Conservation (phyloP, 2,329 filamentous ascomycete species). For the Colletotrichum magnum region DNA sequence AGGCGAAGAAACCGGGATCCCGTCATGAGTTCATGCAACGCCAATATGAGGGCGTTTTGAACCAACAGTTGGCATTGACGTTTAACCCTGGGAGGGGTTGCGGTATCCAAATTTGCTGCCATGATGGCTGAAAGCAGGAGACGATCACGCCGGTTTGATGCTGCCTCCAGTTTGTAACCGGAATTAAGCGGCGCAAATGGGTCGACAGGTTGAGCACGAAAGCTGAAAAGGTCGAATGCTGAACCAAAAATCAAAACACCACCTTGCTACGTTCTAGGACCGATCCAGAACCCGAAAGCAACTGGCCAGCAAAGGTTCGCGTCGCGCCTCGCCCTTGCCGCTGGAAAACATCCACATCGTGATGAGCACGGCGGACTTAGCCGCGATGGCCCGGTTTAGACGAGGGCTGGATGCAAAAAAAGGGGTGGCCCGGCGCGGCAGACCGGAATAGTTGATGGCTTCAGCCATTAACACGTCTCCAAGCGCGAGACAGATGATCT, state of each 20-base stretch:
- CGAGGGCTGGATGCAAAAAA: too few relatives aligned
- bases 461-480: not conserved
- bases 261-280: not conserved
- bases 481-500: conserved; percentile 8
- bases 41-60: not conserved
- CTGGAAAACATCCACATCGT: too few relatives aligned
- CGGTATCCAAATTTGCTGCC: too few relatives aligned
- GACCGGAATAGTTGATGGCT: too few relatives aligned
- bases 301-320: too few relatives aligned
- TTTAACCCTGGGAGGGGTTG: too few relatives aligned
- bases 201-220: not conserved
- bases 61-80: too few relatives aligned
- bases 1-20: not conserved
- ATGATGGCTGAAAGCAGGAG: not conserved
- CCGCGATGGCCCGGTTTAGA: too few relatives aligned
- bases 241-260: not conserved
- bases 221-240: not conserved
- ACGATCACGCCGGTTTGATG: not conserved
- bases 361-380: too few relatives aligned
- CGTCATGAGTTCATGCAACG: not conserved
- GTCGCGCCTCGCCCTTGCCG: too few relatives aligned
- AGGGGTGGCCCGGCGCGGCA: not conserved
- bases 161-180: not conserved
- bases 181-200: not conserved
- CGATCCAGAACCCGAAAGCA: not conserved